Evolutionary conservation across 148 eudicot species (phyloP), one percentile per base, ranked within the genome.

Genomic region (Vaccinium darrowii): DNA sequence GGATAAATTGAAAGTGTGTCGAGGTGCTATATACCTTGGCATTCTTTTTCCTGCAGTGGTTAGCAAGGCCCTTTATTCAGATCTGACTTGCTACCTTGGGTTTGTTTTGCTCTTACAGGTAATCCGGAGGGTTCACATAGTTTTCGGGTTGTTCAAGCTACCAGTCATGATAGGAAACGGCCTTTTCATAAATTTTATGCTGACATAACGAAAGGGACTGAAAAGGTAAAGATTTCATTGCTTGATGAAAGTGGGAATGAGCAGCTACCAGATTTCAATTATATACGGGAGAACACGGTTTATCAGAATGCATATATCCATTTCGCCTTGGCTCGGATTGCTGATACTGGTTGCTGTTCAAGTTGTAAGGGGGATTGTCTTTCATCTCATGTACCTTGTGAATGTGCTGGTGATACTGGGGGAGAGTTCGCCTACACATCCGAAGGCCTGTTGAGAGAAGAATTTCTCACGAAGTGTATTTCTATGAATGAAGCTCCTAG

Each of bases 351-450:
- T 79, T 91, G 92, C 76, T 91, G 95, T 82, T 83, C 90, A 25
- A 84, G 76, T 58, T 93, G 95, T 82, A 86, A 85, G 36, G 91
- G 90, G 49, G 86, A 93, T 76, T 93, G 95, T 83, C 90, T 93
- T 30, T 86, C 90, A 6, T 86, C 82, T 0, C 49, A 76, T 3
- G 87, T 90, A 76, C 90, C 95, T 80, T 90, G 92, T 87, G 91
- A 88, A 53, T 94, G 97, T 89, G 89, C 97, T 57, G 88, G 91
- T 80, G 90, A 88, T 73, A 94, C 97, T 23, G 86, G 89, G 25
- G 95, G 94, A 82, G 95, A 88, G 79, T 94, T 90, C 84, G 97
- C 97, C 47, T 94, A 94, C 88, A 92, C 91, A n/a, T 57, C 84
- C 7, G 52, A 94, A 27, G 94, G 97, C 83, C 90, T 92, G 65